Conservation (phyloP, 805 yeast genomes). For the Saccharomycopsis schoenii region DNA sequence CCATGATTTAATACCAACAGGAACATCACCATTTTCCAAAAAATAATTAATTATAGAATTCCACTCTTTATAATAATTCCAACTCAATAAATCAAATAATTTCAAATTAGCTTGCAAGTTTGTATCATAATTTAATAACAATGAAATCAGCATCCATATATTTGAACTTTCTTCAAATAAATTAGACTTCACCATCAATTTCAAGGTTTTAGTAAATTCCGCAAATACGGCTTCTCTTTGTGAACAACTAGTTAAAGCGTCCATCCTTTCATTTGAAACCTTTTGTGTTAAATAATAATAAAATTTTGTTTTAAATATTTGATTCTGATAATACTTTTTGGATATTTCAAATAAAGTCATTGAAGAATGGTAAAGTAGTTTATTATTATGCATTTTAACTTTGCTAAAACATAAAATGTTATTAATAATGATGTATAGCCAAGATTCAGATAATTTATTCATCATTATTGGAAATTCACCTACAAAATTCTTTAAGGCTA, state of each 20-base stretch:
- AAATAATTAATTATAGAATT: background rate
- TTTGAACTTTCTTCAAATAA: background rate
- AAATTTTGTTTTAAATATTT: constrained; percentile 2
- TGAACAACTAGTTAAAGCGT: background rate
- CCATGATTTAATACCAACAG: background rate
- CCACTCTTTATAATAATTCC: constrained; percentile 6
- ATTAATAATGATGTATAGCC: constrained; percentile 4
- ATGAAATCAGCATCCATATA: constrained; percentile 6
- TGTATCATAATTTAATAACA: background rate
- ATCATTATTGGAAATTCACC: constrained; percentile 9
- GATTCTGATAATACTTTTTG: constrained; percentile 5
- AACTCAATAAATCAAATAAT: background rate
- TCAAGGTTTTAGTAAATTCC: background rate
- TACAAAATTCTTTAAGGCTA: constrained; percentile 6
- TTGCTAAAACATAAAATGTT: background rate
- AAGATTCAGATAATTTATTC: constrained; percentile 7
- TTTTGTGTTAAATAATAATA: background rate
- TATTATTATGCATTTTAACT: background rate
- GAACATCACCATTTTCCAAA: background rate
- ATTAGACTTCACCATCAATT: background rate
- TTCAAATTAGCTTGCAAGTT: background rate
- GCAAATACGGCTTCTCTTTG: background rate
- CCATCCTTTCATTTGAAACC: background rate
- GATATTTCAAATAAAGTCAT: constrained; percentile 6
- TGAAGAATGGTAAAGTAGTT: background rate